A percentile compares a stretch with the other conserved stretches of the same genome.
Conservation (phyloP, 176 grass and related monocot genomes). For the Zizania latifolia region DNA sequence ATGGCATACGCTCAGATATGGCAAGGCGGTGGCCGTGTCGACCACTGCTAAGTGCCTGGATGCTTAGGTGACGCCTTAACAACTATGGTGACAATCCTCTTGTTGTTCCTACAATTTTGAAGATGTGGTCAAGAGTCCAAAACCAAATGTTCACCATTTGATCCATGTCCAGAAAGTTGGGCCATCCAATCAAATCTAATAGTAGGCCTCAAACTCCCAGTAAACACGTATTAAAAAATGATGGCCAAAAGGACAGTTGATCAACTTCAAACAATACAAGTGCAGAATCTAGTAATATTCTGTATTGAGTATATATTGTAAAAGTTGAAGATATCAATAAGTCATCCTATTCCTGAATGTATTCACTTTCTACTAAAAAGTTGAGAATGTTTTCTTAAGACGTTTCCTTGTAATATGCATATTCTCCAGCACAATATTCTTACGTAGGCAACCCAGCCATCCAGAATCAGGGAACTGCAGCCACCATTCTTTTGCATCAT, state of each 20-base stretch:
- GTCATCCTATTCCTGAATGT: neutral
- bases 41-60: too few species aligned
- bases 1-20: too few species aligned
- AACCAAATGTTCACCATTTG: neutral
- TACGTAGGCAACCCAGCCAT: neutral
- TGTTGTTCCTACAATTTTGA: neutral
- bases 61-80: too few species aligned
- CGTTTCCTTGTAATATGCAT: neutral
- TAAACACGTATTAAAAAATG: neutral
- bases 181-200: neutral
- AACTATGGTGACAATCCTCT: too few species aligned
- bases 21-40: too few species aligned
- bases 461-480: conserved; percentile 9
- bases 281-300: neutral
- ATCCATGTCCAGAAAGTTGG: neutral
- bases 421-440: conserved; percentile 7
- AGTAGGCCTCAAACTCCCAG: neutral
- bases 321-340: neutral
- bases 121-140: neutral
- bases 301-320: neutral
- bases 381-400: neutral
- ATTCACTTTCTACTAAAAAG: neutral
- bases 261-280: neutral
- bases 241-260: neutral
- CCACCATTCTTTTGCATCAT: neutral